These are phyloP conservation scores for Cornus florida DNA, from an alignment of 148 eudicot species.

Conservation along the genomic window DNA sequence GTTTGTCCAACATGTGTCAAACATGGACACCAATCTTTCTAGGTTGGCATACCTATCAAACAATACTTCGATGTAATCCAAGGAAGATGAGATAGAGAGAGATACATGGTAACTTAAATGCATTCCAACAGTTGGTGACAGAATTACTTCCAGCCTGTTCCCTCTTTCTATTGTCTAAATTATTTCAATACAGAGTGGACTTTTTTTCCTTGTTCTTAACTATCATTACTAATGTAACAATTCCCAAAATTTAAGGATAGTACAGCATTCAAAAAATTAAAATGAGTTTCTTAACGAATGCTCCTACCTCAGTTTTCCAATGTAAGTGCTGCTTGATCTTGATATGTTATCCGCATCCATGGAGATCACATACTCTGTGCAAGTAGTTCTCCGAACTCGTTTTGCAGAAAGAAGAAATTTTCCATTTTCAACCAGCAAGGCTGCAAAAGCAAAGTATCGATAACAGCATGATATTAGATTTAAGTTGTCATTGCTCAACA, in stretches of 20 bases:
- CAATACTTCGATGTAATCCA: too few species aligned
- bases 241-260: slow-evolving; percentile 1
- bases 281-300: not conserved
- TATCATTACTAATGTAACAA: not conserved
- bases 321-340: slow-evolving; percentile 79
- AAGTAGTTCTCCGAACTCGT: slow-evolving; percentile 79
- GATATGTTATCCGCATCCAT: slow-evolving; percentile 92
- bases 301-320: slow-evolving; percentile 76
- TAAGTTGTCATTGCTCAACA: not conserved
- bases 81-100: not conserved
- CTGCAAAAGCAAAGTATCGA: slow-evolving; percentile 37
- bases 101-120: not conserved
- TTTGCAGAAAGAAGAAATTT: slow-evolving; percentile 95
- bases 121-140: not conserved
- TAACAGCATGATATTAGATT: not conserved
- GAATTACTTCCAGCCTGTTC: not conserved
- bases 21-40: too few species aligned
- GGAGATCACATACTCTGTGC: slow-evolving; percentile 87
- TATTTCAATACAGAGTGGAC: not conserved
- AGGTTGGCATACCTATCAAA: too few species aligned
- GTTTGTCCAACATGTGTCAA: too few species aligned
- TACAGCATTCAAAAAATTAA: not conserved
- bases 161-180: not conserved
- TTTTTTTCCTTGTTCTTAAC: not conserved
- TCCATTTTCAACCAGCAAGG: slow-evolving; percentile 84